These are phyloP conservation scores for Mollisia scopiformis DNA, from an alignment of 2,329 filamentous ascomycete genomes.

Conservation along the genomic window DNA sequence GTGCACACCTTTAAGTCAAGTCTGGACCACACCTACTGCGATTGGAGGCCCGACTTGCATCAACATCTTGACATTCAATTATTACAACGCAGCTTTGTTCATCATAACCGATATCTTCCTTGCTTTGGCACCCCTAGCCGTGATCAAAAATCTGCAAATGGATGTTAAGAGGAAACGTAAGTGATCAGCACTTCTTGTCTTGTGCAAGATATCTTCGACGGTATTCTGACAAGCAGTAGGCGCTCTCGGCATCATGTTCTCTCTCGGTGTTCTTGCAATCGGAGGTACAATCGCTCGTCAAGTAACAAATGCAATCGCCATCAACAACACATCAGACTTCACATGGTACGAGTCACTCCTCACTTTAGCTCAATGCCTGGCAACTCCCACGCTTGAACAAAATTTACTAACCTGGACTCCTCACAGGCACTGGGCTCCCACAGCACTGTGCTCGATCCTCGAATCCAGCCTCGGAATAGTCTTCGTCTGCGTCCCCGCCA, in stretches of 20 bases:
- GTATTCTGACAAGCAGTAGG: background rate
- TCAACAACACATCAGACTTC: constrained; percentile 7
- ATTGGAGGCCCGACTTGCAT: constrained; percentile 17
- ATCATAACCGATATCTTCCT: constrained; percentile 13
- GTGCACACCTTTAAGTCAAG: constrained; percentile 10
- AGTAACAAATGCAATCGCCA: constrained; percentile 13
- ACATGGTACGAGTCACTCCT: constrained; percentile 9
- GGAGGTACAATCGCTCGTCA: constrained; percentile 17
- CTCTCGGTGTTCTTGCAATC: constrained; percentile 12
- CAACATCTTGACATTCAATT: constrained; percentile 15
- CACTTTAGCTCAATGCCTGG: background rate
- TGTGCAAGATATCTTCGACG: background rate
- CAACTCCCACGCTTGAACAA: too few relatives aligned
- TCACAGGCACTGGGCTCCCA: constrained; percentile 18
- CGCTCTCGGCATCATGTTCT: constrained; percentile 15
- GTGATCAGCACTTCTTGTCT: background rate
- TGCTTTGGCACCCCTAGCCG: constrained; percentile 9
- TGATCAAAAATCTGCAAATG: constrained; percentile 17
- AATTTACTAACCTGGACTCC: background rate
- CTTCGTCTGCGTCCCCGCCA: constrained; percentile 20
- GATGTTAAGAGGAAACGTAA: constrained; percentile 13
- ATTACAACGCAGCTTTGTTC: constrained; percentile 15
- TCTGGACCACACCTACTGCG: constrained; percentile 13
- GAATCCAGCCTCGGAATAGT: constrained; percentile 19
- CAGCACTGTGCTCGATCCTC: constrained; percentile 16